Evolutionary conservation across 805 yeast genomes (phyloP).

Genomic region (Ogataea zsoltii): DNA sequence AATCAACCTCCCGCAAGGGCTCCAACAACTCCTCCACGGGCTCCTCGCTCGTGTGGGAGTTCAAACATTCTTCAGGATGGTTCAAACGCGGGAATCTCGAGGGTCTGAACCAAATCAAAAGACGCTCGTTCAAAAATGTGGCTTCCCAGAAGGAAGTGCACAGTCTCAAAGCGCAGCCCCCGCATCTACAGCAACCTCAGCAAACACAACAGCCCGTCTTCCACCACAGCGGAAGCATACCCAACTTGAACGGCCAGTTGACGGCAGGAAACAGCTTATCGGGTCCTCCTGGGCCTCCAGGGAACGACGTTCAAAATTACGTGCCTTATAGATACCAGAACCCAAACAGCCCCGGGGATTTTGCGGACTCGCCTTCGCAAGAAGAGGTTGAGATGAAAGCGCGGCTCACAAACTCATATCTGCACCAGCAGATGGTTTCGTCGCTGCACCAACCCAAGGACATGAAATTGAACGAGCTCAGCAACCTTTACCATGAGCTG

Average conservation of each 20-base stretch:
- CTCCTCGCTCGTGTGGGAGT: conserved; percentile 65
- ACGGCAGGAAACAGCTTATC: neutral
- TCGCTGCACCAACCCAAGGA: conserved; percentile 19
- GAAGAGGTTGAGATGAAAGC: conserved; percentile 28
- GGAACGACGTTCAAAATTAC: conserved; percentile 25
- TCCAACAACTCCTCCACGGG: conserved; percentile 22
- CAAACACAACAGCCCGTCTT: neutral
- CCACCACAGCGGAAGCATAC: conserved; percentile 1
- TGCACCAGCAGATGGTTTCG: conserved; percentile 25
- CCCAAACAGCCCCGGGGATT: conserved; percentile 23
- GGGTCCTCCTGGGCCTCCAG: neutral
- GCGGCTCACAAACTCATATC: conserved; percentile 23
- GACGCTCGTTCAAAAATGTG: conserved; percentile 54
- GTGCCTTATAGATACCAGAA: conserved; percentile 27
- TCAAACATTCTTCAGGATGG: conserved; percentile 75
- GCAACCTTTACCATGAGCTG: conserved; percentile 36
- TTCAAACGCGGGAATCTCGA: conserved; percentile 83
- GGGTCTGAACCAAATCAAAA: conserved; percentile 69
- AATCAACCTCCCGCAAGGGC: conserved; percentile 22
- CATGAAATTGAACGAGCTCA: conserved; percentile 14
- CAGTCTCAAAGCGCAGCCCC: conserved; percentile 24
- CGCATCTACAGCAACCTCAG: conserved; percentile 1
- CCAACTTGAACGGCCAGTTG: neutral
- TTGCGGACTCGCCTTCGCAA: conserved; percentile 18
- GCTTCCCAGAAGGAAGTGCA: conserved; percentile 33